Evolutionary conservation across 2,329 filamentous ascomycete species (phyloP), one percentile per base, ranked within the genome.

Genomic region (Xylaria sp.): DNA sequence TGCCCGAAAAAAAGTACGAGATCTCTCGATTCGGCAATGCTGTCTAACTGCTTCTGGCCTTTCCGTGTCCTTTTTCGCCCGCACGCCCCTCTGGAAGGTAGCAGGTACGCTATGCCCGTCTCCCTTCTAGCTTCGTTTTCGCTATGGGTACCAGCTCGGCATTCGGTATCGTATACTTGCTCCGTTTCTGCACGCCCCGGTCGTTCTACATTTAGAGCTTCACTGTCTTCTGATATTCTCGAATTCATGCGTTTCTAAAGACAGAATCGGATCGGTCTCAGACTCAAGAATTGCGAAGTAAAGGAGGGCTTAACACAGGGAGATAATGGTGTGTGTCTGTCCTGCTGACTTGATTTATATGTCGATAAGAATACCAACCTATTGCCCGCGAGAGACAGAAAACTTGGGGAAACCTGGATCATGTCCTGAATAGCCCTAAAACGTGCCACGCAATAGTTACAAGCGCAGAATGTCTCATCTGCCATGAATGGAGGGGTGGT

Each of bases 291-390:
- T 30, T 30, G 16, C 16, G 16, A 16, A 16, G 16, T 16, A 16
- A 30, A 30, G 23, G 39, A 52, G 11, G 13, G 42, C 42, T 18
- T 46, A 46, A 46, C 4, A 46, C 42, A 46, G 13, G 5, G 13
- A n/a, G 42, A 16, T 46, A 49, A 54, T 46, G 35, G 42, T 46
- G 52, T 46, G 52, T 18, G 52, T 34, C 53, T n/a, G 42, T 11
- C 42, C 10, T 6, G 42, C 51, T 39, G 23, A 30, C 9, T 18
- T 44, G 39, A 47, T 47, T 52, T 30, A 48, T 51, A 55, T 51
- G 54, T 47, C 54, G 11, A 13, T 2, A 63, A 61, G 53, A 61
- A 61, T 61, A 63, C 16, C 61, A 39, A 47, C 55, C 60, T 62
- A 58, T 60, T 58, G 52, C 19, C 37, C 11, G 8, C 44, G 35